Base-by-base conservation (phyloP, 129 eudicot genomes). In the Flaveria trinervia region DNA sequence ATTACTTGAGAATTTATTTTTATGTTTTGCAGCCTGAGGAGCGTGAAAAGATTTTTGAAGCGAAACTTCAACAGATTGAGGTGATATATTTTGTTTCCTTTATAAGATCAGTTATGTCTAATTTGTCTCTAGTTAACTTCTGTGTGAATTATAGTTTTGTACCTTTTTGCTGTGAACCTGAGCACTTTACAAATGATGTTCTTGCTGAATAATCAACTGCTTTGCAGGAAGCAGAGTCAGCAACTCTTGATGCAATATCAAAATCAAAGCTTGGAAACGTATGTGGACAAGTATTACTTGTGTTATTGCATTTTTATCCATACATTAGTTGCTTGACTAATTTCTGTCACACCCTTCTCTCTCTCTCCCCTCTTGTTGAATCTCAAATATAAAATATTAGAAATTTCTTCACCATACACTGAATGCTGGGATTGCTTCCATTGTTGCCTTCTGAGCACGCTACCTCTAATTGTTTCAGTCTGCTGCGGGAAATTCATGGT, bases 61-160 rank as follows among this genome's bases (percentile, higher is more conserved):
- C 96, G 16, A 93, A 93, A 56, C 89, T 93, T 68, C 98, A 90
- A 76, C 92, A 90, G 70, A 93, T 93, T 84, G 98, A 93, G 93
- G 98, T 90, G 7, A 56, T 60, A 50, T 76, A 23, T 68, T 61
- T 20, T 41, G 46, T 71, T 33, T 64, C 55, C 9, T 74, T 49
- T 48, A 33, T 76, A 33, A 17, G 48, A 10, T 3, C 46, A 13
- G 62, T 44, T 20, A 23, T n/a, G 16, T 48, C 23, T 81, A 44
- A 43, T 44, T 9, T 73, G 62, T 18, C 39, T 70, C 11, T 52
- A 62, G 77, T 73, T 45, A 45, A 49, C 25, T 49, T 41, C n/a
- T 36, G 33, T 26, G 44, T 26, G 44, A 18, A 12, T n/a, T 17
- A 14, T 18, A 28, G 70, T n/a, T 69, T 25, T 62, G 56, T 61